A percentile compares a stretch with the other conserved stretches of the same genome.
Evolutionary conservation across 2,329 filamentous ascomycete genomes (phyloP).

Genomic region (Penicillium palitans): DNA sequence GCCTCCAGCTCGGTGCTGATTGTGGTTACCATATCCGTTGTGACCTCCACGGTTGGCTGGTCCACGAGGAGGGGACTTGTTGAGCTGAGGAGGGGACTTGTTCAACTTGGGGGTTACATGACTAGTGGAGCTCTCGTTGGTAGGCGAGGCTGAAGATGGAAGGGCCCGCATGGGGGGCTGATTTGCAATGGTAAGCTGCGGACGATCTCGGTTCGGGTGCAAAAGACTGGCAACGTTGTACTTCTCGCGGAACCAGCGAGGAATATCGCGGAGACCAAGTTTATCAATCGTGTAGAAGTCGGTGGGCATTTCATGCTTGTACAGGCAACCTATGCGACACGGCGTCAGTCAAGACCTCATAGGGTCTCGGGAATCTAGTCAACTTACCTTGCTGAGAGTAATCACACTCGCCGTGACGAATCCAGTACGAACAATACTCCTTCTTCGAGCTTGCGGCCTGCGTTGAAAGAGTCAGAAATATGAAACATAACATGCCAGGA

Average conservation of each 20-base stretch:
- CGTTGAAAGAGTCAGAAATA: slow-evolving; percentile 12
- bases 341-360: slow-evolving; percentile 1
- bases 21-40: background rate
- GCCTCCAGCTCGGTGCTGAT: background rate
- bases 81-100: background rate
- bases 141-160: slow-evolving; percentile 6
- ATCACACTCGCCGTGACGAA: slow-evolving; percentile 79
- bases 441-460: slow-evolving; percentile 53
- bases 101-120: background rate
- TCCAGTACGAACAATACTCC: slow-evolving; percentile 86
- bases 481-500: background rate
- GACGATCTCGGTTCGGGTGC: slow-evolving; percentile 18
- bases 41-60: background rate
- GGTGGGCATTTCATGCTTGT: slow-evolving; percentile 85
- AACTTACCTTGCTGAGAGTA: slow-evolving; percentile 70
- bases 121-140: background rate
- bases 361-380: background rate
- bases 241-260: slow-evolving; percentile 59
- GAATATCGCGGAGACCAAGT: slow-evolving; percentile 64
- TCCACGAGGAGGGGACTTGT: slow-evolving; percentile 1
- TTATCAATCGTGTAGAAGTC: slow-evolving; percentile 64
- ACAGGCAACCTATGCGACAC: slow-evolving; percentile 65
- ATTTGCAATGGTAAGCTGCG: slow-evolving; percentile 12
- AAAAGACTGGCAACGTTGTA: slow-evolving; percentile 33
- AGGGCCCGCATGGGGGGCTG: slow-evolving; percentile 21